Percentiles rank a stretch among this genome's conserved stretches.
Evolutionary conservation across 2,329 filamentous ascomycete genomes (phyloP).

Genomic region (Sporothrix humicola): DNA sequence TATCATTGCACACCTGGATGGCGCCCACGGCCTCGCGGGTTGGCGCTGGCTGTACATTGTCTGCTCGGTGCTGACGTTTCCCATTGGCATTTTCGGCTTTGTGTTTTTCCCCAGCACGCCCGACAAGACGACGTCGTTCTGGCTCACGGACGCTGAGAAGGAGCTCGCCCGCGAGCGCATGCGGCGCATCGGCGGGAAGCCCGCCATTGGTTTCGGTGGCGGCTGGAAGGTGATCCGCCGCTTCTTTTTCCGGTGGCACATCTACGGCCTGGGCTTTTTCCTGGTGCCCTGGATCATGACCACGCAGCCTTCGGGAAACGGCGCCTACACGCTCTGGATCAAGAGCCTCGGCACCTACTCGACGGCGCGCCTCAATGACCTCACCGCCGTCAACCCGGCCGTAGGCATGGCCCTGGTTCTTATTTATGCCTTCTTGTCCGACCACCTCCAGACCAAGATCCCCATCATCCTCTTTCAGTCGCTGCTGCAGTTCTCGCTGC

Average conservation of each 20-base stretch:
- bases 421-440: conserved; percentile 27
- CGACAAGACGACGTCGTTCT: conserved; percentile 24
- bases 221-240: conserved; percentile 28
- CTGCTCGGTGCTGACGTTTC: conserved; percentile 38
- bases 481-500: conserved; percentile 23
- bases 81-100: conserved; percentile 37
- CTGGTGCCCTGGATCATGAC: conserved; percentile 46
- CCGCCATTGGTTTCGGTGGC: conserved; percentile 29
- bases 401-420: conserved; percentile 28
- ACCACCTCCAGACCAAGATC: conserved; percentile 29
- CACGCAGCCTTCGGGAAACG: conserved; percentile 58
- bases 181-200: conserved; percentile 46
- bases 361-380: conserved; percentile 28
- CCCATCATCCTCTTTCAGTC: conserved; percentile 30
- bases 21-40: conserved; percentile 47
- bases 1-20: conserved; percentile 40
- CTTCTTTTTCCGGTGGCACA: conserved; percentile 42
- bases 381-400: conserved; percentile 31
- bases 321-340: conserved; percentile 62
- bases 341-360: conserved; percentile 51
- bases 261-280: conserved; percentile 47
- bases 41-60: conserved; percentile 33
- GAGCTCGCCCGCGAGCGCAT: conserved; percentile 54
- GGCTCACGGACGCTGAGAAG: conserved; percentile 51
- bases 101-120: conserved; percentile 37